Base-by-base conservation (phyloP, 495 filamentous ascomycete species). In the Pyrenopolyporus hunteri region DNA sequence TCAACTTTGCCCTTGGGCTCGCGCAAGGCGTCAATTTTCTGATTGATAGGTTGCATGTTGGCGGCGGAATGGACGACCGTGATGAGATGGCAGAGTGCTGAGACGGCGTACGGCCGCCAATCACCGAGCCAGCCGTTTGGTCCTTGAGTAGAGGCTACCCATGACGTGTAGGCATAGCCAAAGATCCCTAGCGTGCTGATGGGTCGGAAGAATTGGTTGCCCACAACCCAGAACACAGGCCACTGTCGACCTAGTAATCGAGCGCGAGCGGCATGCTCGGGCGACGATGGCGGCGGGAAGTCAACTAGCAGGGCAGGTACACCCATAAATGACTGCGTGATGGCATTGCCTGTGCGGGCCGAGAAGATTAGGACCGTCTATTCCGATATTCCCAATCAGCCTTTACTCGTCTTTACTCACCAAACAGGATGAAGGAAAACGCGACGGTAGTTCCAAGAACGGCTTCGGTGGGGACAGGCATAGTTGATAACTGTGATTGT, bases 21-120 rank as follows among this genome's bases (percentile, higher is more conserved):
- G 16, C 59, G 29, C 32, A 81, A 64, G 8, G 63, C 75, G 17
- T 76, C 73, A 13, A 81, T 47, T 68, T 78, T 78, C 43, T 69
- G 70, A 56, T 82, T 81, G 47, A 81, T 57, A 37, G 78, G 76
- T 73, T 80, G 78, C 79, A 82, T 80, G 49, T 82, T 82, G 2
- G 75, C 6, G 1, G 78, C 79, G 13, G 72, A 75, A 42, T 81
- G 77, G 26, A 81, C 53, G n/a, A 81, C 73, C 0, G 72, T 77
- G 25, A 74, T 59, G 9, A 82, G 60, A 33, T 82, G 77, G 47
- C 74, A 74, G 5, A 67, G 22, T 25, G 78, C 76, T 1, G 69
- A 56, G 6, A 78, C 20, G 0, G 76, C 76, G 28, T 73, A 80
- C 4, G 73, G 9, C 17, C 64, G 68, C 78, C 78, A 82, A 47